These are phyloP conservation scores for Mycena epipterygia DNA, from an alignment of 768 basidiomycete species.

Conservation along the genomic window DNA sequence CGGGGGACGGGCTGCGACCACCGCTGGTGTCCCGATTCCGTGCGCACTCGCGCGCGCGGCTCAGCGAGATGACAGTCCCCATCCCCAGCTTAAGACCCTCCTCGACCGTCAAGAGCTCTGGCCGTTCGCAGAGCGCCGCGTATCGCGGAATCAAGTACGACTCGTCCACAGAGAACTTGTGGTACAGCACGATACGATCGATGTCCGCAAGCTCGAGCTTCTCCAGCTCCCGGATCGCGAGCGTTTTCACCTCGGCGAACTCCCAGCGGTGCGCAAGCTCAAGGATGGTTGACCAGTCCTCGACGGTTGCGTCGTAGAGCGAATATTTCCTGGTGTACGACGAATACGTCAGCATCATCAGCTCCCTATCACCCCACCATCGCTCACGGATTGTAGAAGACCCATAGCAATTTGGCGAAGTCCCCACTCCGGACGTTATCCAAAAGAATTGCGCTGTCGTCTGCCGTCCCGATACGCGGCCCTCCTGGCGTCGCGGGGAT, in stretches of 20 bases:
- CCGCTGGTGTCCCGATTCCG: slow-evolving; percentile 26
- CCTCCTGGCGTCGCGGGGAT: slow-evolving; percentile 48
- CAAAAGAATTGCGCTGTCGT: slow-evolving; percentile 59
- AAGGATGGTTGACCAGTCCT: slow-evolving; percentile 71
- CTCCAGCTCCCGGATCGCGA: slow-evolving; percentile 73
- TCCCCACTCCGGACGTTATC: slow-evolving; percentile 55
- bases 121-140: slow-evolving; percentile 63
- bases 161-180: slow-evolving; percentile 61
- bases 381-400: slow-evolving; percentile 67
- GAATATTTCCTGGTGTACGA: slow-evolving; percentile 64
- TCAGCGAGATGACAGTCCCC: slow-evolving; percentile 58
- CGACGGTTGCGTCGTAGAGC: slow-evolving; percentile 62
- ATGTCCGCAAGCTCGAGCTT: slow-evolving; percentile 61
- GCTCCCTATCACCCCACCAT: slow-evolving; percentile 11
- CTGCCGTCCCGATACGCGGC: slow-evolving; percentile 50
- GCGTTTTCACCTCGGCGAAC: slow-evolving; percentile 68
- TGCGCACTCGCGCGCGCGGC: slow-evolving; percentile 35
- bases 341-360: background rate
- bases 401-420: slow-evolving; percentile 65
- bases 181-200: slow-evolving; percentile 69
- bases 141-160: slow-evolving; percentile 69
- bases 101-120: slow-evolving; percentile 62
- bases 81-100: slow-evolving; percentile 71
- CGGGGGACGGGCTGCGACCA: slow-evolving; percentile 32
- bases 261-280: slow-evolving; percentile 69